Conservation (phyloP, 805 yeast genomes). For the Saccharomycopsis olivae region DNA sequence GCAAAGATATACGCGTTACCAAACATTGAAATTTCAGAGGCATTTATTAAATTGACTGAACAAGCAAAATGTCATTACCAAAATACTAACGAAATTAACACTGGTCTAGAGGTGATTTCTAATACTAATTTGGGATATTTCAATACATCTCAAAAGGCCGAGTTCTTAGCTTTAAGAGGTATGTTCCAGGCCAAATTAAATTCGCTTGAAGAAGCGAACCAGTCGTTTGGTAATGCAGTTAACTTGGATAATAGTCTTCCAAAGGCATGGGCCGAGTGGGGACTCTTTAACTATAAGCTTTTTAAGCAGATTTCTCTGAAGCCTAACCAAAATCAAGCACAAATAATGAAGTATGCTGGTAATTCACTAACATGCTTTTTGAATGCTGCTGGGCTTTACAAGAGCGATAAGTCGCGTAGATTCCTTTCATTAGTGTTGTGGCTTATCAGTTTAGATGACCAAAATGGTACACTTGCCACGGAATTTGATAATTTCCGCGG, state of each 20-base stretch:
- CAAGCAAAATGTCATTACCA: constrained; percentile 97
- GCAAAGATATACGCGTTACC: constrained; percentile 93
- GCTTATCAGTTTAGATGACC: constrained; percentile 86
- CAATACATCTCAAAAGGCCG: constrained; percentile 96
- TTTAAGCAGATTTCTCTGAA: constrained; percentile 44
- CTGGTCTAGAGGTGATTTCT: constrained; percentile 93
- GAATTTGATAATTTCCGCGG: constrained; percentile 91
- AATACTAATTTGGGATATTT: constrained; percentile 93
- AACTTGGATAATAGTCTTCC: constrained; percentile 88
- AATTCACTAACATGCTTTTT: constrained; percentile 92
- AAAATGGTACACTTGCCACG: constrained; percentile 63
- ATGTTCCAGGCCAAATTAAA: constrained; percentile 90
- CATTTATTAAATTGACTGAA: constrained; percentile 87
- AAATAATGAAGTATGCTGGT: constrained; percentile 65
- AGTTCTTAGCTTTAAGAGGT: constrained; percentile 93
- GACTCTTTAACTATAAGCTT: constrained; percentile 81
- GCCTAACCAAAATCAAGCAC: constrained; percentile 42
- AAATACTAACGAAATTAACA: constrained; percentile 77
- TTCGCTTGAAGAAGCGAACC: constrained; percentile 90
- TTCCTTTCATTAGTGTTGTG: constrained; percentile 82
- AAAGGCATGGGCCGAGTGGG: constrained; percentile 99
- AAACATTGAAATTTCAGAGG: constrained; percentile 96
- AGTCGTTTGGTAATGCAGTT: constrained; percentile 95
- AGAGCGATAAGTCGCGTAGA: constrained; percentile 82
- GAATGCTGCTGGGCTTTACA: constrained; percentile 97